phyloP scores from a whole-genome alignment of 768 basidiomycete genomes.

The Amanita muscaria region DNA sequence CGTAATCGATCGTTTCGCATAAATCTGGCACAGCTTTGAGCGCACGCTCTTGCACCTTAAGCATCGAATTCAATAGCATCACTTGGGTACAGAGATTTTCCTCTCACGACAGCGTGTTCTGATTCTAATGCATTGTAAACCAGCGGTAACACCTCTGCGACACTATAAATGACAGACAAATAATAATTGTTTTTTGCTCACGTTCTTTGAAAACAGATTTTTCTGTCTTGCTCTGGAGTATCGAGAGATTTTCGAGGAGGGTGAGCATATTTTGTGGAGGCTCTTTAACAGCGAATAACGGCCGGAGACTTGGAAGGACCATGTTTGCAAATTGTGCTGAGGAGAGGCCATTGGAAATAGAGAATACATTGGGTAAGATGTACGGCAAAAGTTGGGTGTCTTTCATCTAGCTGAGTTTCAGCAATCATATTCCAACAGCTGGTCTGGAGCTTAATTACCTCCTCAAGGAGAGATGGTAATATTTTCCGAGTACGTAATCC shows the following conservation, averaged over 20 bases:
- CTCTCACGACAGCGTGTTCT: conserved; percentile 73
- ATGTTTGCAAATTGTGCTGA: conserved; percentile 70
- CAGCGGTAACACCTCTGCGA: conserved; percentile 84
- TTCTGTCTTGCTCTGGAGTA: conserved; percentile 86
- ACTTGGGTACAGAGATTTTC: not conserved
- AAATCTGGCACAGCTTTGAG: conserved; percentile 76
- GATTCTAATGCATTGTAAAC: conserved; percentile 95
- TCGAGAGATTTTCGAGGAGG: conserved; percentile 77
- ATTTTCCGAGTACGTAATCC: conserved; percentile 83
- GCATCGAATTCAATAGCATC: conserved; percentile 7
- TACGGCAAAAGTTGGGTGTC: conserved; percentile 89
- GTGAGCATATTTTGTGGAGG: conserved; percentile 98
- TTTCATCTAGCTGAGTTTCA: conserved; percentile 61
- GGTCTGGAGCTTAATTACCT: conserved; percentile 40
- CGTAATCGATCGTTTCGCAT: conserved; percentile 92
- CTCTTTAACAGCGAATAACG: conserved; percentile 84
- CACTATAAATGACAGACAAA: conserved; percentile 6
- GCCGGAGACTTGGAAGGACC: conserved; percentile 84
- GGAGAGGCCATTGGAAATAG: conserved; percentile 71
- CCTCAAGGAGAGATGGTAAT: conserved; percentile 86
- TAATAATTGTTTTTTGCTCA: conserved; percentile 31
- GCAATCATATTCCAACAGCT: not conserved
- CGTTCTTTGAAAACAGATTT: conserved; percentile 83
- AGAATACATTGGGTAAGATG: conserved; percentile 92
- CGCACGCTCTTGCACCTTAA: conserved; percentile 85